Conservation (phyloP, 805 yeast genomes). For the Cyberlindnera misumaiensis region DNA sequence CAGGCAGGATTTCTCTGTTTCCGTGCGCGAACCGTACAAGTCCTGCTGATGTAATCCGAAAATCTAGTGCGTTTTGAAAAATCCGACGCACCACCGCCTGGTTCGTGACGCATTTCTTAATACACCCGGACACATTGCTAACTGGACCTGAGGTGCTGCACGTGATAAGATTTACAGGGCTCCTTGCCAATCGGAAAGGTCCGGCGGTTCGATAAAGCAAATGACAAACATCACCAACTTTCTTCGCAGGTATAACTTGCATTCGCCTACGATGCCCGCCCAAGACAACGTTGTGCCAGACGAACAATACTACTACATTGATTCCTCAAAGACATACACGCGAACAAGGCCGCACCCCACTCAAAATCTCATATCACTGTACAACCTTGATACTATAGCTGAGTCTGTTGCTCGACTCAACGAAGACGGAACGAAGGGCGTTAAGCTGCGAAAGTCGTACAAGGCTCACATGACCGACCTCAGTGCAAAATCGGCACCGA, state of each 20-base stretch:
- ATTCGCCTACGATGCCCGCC: background rate
- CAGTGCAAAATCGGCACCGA: conserved; percentile 63
- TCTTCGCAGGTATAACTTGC: background rate
- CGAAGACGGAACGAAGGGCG: conserved; percentile 85
- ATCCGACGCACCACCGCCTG: conserved; percentile 1
- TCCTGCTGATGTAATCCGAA: conserved; percentile 8
- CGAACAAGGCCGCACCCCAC: conserved; percentile 62
- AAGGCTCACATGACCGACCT: conserved; percentile 86
- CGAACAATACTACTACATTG: conserved; percentile 33
- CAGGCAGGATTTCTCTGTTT: conserved; percentile 8
- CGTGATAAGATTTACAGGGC: no score
- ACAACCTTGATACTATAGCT: conserved; percentile 62
- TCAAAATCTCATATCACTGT: conserved; percentile 62
- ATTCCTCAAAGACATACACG: conserved; percentile 23
- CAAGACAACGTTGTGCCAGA: background rate
- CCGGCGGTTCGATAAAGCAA: no score
- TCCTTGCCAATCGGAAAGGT: no score
- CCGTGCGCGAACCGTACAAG: conserved; percentile 7
- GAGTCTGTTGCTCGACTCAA: conserved; percentile 79
- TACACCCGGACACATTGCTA: conserved; percentile 3
- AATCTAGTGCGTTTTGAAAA: background rate
- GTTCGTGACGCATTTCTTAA: conserved; percentile 4
- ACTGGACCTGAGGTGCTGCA: background rate
- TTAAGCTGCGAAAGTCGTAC: conserved; percentile 88
- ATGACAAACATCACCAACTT: background rate